Percentiles rank a stretch among this genome's conserved stretches.
These are phyloP conservation scores for Erysimum pusillum DNA, from an alignment of 441 rosid genomes.

Conservation along the genomic window DNA sequence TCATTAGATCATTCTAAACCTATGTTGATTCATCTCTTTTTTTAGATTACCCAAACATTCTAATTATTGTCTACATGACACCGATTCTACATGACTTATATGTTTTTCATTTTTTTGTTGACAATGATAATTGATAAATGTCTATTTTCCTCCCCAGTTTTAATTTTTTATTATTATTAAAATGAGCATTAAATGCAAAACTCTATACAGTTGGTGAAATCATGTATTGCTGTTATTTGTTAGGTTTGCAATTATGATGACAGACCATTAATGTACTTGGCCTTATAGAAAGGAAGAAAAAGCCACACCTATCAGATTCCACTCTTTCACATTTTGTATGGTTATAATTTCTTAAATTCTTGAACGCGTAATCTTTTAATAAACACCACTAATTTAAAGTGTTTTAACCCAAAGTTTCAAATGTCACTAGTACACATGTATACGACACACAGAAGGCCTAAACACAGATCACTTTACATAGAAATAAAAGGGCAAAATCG, in stretches of 20 bases:
- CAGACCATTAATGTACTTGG: not conserved
- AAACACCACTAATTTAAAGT: not conserved
- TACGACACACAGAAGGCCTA: not conserved
- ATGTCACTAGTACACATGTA: slow-evolving; percentile 6
- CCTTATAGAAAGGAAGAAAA: not conserved
- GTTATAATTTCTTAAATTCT: not conserved
- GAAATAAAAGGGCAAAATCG: slow-evolving; percentile 8
- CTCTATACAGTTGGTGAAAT: not conserved
- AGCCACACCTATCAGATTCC: not conserved
- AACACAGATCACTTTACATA: slow-evolving; percentile 16
- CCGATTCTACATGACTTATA: too few relatives aligned
- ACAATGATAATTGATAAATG: too few relatives aligned
- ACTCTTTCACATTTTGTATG: not conserved
- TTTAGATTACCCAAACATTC: too few relatives aligned
- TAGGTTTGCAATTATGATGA: not conserved
- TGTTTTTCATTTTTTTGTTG: too few relatives aligned
- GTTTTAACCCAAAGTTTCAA: not conserved
- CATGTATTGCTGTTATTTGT: not conserved
- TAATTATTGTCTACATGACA: too few relatives aligned
- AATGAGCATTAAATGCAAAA: not conserved
- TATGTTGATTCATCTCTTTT: too few relatives aligned
- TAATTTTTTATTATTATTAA: not conserved
- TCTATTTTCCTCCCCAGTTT: not conserved
- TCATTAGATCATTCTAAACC: too few relatives aligned
- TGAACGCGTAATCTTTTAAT: not conserved